phyloP scores from a whole-genome alignment of 306 rosid genomes.

The Lathyrus tuberosus region DNA sequence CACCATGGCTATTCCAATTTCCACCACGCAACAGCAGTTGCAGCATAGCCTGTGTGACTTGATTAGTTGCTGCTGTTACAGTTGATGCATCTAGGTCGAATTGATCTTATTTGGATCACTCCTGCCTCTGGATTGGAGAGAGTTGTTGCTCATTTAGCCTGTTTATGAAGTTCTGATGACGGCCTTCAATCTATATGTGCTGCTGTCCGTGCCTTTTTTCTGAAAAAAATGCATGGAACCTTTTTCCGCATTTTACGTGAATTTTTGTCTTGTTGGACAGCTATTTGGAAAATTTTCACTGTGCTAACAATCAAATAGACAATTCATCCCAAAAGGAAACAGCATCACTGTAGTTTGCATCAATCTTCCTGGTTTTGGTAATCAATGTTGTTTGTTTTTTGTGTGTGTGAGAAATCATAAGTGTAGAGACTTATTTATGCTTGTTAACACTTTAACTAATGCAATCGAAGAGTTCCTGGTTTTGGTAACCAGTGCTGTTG shows the following conservation, averaged over 20 bases:
- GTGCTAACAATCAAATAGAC: background rate
- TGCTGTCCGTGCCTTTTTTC: slow-evolving; percentile 7
- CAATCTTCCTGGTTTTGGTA: background rate
- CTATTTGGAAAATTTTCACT: background rate
- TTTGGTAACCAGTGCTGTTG: too few relatives aligned
- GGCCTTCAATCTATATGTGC: background rate
- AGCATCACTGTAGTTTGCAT: background rate
- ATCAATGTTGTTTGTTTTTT: background rate
- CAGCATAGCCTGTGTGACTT: background rate
- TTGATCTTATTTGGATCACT: background rate
- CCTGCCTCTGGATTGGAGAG: background rate
- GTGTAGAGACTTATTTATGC: background rate
- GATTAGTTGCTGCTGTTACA: background rate
- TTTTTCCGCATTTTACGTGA: background rate
- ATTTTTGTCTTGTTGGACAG: slow-evolving; percentile 6
- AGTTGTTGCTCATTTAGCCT: background rate
- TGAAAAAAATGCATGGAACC: background rate
- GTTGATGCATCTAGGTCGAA: background rate
- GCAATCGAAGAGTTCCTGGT: too few relatives aligned
- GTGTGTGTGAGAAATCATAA: background rate
- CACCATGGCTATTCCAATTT: background rate
- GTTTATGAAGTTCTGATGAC: background rate
- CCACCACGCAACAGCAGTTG: background rate
- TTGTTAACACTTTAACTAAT: background rate
- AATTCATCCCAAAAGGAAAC: background rate